Base-by-base conservation (phyloP, 2,329 filamentous ascomycete species). In the Delphinella strobiligena region DNA sequence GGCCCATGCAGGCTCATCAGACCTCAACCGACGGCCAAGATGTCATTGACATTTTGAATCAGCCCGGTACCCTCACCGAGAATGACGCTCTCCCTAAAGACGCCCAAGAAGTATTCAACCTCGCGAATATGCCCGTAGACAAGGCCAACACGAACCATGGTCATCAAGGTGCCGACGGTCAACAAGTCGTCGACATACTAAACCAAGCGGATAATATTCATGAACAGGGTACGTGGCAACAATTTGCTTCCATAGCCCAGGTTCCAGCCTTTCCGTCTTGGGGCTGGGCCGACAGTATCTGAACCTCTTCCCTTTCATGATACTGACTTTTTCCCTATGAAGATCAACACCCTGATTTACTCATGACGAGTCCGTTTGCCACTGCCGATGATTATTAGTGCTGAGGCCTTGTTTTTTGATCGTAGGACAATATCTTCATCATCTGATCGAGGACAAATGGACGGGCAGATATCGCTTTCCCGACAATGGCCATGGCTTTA, bases 41-140 rank as follows among this genome's bases (percentile, higher is more conserved):
- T 3, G 56, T 60, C 10, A 53, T 58, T 11, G 47, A 55, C 45
- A 45, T 59, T 29, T 46, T 60, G 10, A 53, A 52, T 31, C 40
- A 49, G 34, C 45, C 48, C 3, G 39, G 36, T 42, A 19, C 18
- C n/a, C 12, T 41, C 22, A 37, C 19, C 14, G 39, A 41, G n/a
- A n/a, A n/a, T 8, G 5, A 33, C 16, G 12, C 5, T 8, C 12
- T 33, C 31, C 22, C 22, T 7, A 7, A 27, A 27, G 31, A 33
- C 16, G 31, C 7, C 5, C 31, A 33, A 33, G 31, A 7, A 5
- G 31, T 14, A 14, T 5, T 27, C 22, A 12, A 27, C 22, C 22
- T 27, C 22, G 7, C 12, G 7, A 27, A 27, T 12, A 7, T 7
- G 22, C 22, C 22, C n/a, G n/a, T 30, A n/a, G 27, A n/a, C 27